Evolutionary conservation across 345 rosid species (phyloP).

Genomic region (Luvunga scandens): DNA sequence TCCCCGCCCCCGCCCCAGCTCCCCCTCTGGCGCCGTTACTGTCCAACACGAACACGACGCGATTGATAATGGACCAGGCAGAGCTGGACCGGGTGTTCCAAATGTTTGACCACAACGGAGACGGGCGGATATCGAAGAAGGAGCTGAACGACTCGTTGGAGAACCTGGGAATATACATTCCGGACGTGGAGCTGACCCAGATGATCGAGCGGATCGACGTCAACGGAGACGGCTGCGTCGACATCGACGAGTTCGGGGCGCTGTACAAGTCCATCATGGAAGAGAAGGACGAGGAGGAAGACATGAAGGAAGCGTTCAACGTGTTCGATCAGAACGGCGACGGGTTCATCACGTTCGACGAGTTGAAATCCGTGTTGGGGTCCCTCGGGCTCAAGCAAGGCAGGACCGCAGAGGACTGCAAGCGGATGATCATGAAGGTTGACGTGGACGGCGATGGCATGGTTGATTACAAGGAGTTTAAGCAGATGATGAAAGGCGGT

Average conservation of each 20-base stretch:
- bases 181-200: constrained; percentile 50
- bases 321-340: constrained; percentile 88
- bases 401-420: constrained; percentile 65
- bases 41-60: neutral
- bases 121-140: constrained; percentile 45
- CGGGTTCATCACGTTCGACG: constrained; percentile 81
- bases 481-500: constrained; percentile 57
- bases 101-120: constrained; percentile 78
- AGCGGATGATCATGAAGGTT: constrained; percentile 70
- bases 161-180: constrained; percentile 67
- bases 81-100: constrained; percentile 75
- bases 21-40: neutral
- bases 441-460: constrained; percentile 92
- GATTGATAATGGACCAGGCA: constrained; percentile 35
- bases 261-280: constrained; percentile 57
- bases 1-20: constrained; percentile 5
- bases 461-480: constrained; percentile 56
- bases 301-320: constrained; percentile 82
- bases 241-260: constrained; percentile 67
- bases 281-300: constrained; percentile 57
- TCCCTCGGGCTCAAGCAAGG: constrained; percentile 82
- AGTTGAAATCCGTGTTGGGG: constrained; percentile 61
- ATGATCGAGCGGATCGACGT: constrained; percentile 54
- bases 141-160: constrained; percentile 65
- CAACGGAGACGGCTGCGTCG: constrained; percentile 55